A percentile compares a stretch with the other conserved stretches of the same genome.
These are phyloP conservation scores for Lentinula lateritia DNA, from an alignment of 768 basidiomycete species.

Conservation along the genomic window DNA sequence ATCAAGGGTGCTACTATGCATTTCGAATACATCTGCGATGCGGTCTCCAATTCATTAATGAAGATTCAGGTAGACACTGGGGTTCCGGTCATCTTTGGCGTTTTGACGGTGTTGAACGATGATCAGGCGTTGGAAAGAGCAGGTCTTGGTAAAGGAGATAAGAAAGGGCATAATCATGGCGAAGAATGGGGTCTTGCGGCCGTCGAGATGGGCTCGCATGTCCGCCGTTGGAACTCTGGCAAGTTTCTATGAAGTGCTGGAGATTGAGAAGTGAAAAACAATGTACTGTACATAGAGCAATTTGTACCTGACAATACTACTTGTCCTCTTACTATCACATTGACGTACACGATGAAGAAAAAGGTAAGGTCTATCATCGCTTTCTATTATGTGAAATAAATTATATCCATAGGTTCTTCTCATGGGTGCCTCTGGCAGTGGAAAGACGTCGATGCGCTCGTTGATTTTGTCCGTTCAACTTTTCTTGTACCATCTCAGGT, in stretches of 20 bases:
- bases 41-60: conserved; percentile 93
- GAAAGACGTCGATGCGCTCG: conserved; percentile 97
- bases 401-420: conserved; percentile 67
- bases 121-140: conserved; percentile 94
- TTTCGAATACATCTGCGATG: conserved; percentile 98
- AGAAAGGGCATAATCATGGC: conserved; percentile 93
- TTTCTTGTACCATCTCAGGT: conserved; percentile 5
- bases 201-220: conserved; percentile 81
- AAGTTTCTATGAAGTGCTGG: conserved; percentile 34
- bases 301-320: background rate
- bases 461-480: conserved; percentile 83
- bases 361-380: conserved; percentile 36
- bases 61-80: conserved; percentile 89
- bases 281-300: background rate
- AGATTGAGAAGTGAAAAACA: background rate
- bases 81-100: conserved; percentile 93
- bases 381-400: conserved; percentile 2
- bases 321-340: background rate
- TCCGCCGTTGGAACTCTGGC: conserved; percentile 64
- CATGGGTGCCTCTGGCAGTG: conserved; percentile 95
- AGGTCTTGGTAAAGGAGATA: conserved; percentile 67
- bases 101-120: conserved; percentile 87
- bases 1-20: conserved; percentile 99
- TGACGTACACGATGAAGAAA: conserved; percentile 44
- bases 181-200: conserved; percentile 97